These are phyloP conservation scores for Scleroderma citrinum DNA, from an alignment of 768 basidiomycete genomes.

Conservation along the genomic window DNA sequence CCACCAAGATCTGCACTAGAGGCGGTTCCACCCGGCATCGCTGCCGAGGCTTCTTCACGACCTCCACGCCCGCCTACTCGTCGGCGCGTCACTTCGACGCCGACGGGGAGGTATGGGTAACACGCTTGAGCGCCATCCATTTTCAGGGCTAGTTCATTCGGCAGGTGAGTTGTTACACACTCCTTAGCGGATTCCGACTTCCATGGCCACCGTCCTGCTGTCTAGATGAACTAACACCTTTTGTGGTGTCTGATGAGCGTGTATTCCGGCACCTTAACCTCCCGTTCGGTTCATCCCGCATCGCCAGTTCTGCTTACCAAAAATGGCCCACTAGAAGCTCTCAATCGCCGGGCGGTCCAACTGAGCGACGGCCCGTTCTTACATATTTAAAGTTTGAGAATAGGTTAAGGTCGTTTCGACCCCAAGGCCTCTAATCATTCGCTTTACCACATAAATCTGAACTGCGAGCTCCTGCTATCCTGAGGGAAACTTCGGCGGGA, in stretches of 20 bases:
- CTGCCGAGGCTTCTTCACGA: too few species aligned
- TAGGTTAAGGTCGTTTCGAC: conserved; percentile 86
- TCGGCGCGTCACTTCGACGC: too few species aligned
- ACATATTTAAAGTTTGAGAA: conserved; percentile 67
- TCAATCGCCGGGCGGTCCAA: conserved; percentile 50
- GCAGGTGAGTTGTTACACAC: conserved; percentile 88
- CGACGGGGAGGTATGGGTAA: conserved; percentile 69
- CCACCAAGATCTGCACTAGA: too few species aligned
- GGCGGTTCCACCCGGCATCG: too few species aligned
- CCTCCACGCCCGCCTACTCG: too few species aligned
- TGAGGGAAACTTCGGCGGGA: conserved; percentile 88
- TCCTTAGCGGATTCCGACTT: conserved; percentile 83
- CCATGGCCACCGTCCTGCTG: conserved; percentile 86
- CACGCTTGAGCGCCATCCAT: conserved; percentile 87
- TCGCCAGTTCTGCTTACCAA: conserved; percentile 70
- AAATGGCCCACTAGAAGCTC: conserved; percentile 71
- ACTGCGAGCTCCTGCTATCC: conserved; percentile 56
- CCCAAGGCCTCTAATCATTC: conserved; percentile 90
- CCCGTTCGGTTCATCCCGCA: conserved; percentile 66
- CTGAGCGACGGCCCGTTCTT: conserved; percentile 47
- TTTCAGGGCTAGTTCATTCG: conserved; percentile 89
- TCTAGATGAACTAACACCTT: conserved; percentile 85
- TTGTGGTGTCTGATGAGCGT: conserved; percentile 82
- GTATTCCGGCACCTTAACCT: conserved; percentile 79
- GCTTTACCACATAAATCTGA: conserved; percentile 61